Percentiles rank a stretch among this genome's conserved stretches.
Conservation (phyloP, 140 eudicot species). For the Stevia rebaudiana region DNA sequence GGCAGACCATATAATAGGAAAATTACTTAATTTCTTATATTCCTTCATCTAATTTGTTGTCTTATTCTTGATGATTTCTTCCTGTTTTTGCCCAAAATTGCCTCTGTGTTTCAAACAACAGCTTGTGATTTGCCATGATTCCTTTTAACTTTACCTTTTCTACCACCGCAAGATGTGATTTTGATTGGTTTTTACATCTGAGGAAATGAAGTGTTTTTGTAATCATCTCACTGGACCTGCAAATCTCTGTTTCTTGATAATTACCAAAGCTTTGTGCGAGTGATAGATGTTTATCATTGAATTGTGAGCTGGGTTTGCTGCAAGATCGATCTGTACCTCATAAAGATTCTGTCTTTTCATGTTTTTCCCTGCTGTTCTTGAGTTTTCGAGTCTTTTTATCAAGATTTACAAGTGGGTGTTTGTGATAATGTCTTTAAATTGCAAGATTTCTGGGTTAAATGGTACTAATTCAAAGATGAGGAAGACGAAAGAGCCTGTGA, state of each 20-base stretch:
- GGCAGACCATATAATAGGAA: constrained; percentile 18
- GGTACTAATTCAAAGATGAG: constrained; percentile 44
- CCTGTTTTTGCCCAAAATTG: constrained; percentile 9
- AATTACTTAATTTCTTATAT: constrained; percentile 9
- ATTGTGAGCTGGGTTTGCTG: constrained; percentile 27
- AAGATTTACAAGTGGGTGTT: constrained; percentile 44
- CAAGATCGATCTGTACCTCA: constrained; percentile 23
- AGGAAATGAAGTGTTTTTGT: constrained; percentile 2
- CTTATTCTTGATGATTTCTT: constrained; percentile 26
- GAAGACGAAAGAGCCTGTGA: constrained; percentile 35
- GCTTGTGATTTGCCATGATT: constrained; percentile 35
- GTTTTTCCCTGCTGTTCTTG: constrained; percentile 30
- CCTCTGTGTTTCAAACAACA: constrained; percentile 11
- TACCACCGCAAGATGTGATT: constrained; percentile 23
- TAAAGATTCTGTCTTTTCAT: constrained; percentile 28
- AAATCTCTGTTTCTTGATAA: constrained; percentile 19
- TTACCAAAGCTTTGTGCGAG: not conserved
- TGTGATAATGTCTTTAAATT: constrained; percentile 59
- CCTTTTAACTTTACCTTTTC: constrained; percentile 26
- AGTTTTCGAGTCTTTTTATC: constrained; percentile 31
- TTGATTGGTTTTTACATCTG: constrained; percentile 13
- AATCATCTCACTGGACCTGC: constrained; percentile 23
- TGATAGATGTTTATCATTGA: not conserved
- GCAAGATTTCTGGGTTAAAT: constrained; percentile 40
- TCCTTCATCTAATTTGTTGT: constrained; percentile 21